Conservation (phyloP, 805 yeast species). For the Kuraishia piskuri region DNA sequence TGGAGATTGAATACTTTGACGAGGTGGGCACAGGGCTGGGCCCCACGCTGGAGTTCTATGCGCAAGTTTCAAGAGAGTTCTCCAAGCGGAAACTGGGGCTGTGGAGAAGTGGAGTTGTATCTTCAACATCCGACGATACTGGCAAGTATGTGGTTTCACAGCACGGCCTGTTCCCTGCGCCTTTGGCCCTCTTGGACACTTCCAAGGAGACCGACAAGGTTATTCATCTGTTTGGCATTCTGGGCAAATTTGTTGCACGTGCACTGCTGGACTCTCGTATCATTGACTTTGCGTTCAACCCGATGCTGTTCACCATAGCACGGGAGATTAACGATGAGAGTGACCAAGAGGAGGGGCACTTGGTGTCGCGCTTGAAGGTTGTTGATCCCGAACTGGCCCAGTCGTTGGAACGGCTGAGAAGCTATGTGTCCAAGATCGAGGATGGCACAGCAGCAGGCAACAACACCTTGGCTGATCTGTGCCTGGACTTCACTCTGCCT, state of each 20-base stretch:
- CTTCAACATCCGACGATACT: slow-evolving; percentile 6
- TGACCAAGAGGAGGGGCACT: neutral
- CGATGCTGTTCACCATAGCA: slow-evolving; percentile 59
- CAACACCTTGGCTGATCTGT: slow-evolving; percentile 41
- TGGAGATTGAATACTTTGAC: slow-evolving; percentile 81
- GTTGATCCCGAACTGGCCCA: slow-evolving; percentile 54
- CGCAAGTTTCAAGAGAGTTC: slow-evolving; percentile 72
- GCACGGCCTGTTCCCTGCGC: slow-evolving; percentile 69
- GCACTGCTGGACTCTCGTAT: slow-evolving; percentile 83
- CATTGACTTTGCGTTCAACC: slow-evolving; percentile 72
- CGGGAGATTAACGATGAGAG: slow-evolving; percentile 17
- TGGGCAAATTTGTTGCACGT: slow-evolving; percentile 83
- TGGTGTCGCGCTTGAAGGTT: too few species aligned
- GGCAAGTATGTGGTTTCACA: slow-evolving; percentile 29
- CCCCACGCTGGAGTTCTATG: slow-evolving; percentile 90
- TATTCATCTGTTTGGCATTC: slow-evolving; percentile 45
- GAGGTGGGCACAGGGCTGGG: slow-evolving; percentile 97
- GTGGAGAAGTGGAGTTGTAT: slow-evolving; percentile 48
- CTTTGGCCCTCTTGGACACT: slow-evolving; percentile 26
- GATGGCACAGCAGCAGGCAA: slow-evolving; percentile 20
- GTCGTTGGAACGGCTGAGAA: slow-evolving; percentile 44
- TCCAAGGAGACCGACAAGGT: slow-evolving; percentile 30
- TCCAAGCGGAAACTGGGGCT: slow-evolving; percentile 43
- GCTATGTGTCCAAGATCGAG: slow-evolving; percentile 25
- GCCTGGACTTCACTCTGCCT: slow-evolving; percentile 65